Evolutionary conservation across 164 flowering plant genomes (phyloP).

Genomic region (Hamamelis virginiana): DNA sequence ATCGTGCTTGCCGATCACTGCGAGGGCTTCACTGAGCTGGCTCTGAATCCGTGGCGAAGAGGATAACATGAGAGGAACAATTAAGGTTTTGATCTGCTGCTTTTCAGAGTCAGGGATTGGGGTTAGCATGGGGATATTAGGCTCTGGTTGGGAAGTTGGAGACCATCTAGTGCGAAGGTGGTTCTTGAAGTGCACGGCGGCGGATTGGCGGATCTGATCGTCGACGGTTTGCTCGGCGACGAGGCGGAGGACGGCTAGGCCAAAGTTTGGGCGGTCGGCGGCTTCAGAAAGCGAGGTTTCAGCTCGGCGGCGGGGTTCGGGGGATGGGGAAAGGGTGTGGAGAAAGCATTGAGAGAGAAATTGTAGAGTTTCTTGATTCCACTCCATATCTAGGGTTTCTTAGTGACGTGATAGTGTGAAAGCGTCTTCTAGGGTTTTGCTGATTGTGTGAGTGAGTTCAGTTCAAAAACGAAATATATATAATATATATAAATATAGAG

Average conservation of each 20-base stretch:
- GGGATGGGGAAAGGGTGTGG: constrained; percentile 68
- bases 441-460: constrained; percentile 4
- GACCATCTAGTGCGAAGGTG: constrained; percentile 75
- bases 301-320: constrained; percentile 79
- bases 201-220: constrained; percentile 79
- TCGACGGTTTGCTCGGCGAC: constrained; percentile 62
- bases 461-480: background rate
- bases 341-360: constrained; percentile 77
- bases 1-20: constrained; percentile 78
- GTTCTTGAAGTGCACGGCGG: constrained; percentile 90
- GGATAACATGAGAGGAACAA: constrained; percentile 74
- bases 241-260: constrained; percentile 76
- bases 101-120: constrained; percentile 61
- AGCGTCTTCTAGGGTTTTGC: constrained; percentile 3
- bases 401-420: constrained; percentile 11
- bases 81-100: constrained; percentile 72
- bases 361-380: constrained; percentile 60
- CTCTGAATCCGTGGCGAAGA: constrained; percentile 59
- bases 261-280: constrained; percentile 65
- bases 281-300: constrained; percentile 68
- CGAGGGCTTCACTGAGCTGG: constrained; percentile 84
- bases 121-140: constrained; percentile 12
- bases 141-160: constrained; percentile 18
- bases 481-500: background rate
- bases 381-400: constrained; percentile 34